These are phyloP conservation scores for Cryphonectria japonica DNA, from an alignment of 2,329 filamentous ascomycete species.

Conservation along the genomic window DNA sequence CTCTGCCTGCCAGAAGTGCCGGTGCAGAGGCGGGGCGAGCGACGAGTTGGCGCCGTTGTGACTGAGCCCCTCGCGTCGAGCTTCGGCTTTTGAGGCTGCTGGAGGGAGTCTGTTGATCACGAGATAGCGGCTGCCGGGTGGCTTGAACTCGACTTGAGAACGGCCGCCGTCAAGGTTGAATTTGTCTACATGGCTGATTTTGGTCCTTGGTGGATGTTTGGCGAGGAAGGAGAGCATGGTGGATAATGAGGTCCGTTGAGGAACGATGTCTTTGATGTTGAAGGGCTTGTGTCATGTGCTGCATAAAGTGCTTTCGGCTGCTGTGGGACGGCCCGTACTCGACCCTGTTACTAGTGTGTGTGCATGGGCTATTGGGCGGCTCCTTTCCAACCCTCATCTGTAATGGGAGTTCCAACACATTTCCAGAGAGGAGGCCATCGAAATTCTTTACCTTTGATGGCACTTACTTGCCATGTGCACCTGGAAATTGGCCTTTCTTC, in stretches of 20 bases:
- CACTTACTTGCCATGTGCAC: not conserved
- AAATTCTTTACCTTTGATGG: not conserved
- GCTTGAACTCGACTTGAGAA: conserved; percentile 21
- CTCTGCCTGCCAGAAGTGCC: conserved; percentile 23
- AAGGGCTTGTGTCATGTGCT: not conserved
- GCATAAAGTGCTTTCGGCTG: not conserved
- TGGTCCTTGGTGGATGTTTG: conserved; percentile 18
- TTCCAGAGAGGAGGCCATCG: not conserved
- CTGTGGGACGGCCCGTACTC: not conserved
- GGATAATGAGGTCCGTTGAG: not conserved
- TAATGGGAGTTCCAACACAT: not conserved
- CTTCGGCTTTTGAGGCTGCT: conserved; percentile 2
- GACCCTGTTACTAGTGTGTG: not conserved
- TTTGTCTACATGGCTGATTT: conserved; percentile 7
- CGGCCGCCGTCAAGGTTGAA: conserved; percentile 22
- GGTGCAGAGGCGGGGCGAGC: conserved; percentile 24
- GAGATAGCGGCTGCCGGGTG: conserved; percentile 15
- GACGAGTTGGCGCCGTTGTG: conserved; percentile 13
- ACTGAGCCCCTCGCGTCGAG: not conserved
- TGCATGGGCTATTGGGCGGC: not conserved
- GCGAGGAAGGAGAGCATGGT: conserved; percentile 27
- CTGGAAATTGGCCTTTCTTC: not conserved
- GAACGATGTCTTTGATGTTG: no score
- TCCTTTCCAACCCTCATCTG: not conserved
- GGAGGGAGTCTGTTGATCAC: conserved; percentile 25